Evolutionary conservation across 768 basidiomycete genomes (phyloP).

Genomic region (Mycena alexandri): DNA sequence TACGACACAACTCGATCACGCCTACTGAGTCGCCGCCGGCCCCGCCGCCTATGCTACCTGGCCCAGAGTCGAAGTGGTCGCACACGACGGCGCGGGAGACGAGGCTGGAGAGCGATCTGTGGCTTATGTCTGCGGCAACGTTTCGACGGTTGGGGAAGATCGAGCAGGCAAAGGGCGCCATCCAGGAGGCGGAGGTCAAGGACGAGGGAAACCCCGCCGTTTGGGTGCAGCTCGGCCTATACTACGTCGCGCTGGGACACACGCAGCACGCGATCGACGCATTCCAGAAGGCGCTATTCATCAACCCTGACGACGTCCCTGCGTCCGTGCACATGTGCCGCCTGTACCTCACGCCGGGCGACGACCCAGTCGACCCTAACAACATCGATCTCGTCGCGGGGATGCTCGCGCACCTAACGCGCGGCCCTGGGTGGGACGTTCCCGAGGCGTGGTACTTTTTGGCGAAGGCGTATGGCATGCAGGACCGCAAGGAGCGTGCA

Average conservation of each 20-base stretch:
- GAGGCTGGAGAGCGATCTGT: constrained; percentile 84
- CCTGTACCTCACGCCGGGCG: constrained; percentile 68
- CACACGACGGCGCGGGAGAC: constrained; percentile 68
- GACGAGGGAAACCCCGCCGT: constrained; percentile 90
- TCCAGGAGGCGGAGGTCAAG: constrained; percentile 93
- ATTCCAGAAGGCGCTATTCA: constrained; percentile 90
- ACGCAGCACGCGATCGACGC: constrained; percentile 77
- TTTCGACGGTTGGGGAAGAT: constrained; percentile 91
- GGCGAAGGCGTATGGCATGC: constrained; percentile 82
- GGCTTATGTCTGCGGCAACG: constrained; percentile 95
- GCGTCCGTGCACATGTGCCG: constrained; percentile 85
- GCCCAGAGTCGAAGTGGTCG: constrained; percentile 52
- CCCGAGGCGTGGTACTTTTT: constrained; percentile 97
- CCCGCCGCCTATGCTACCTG: constrained; percentile 52
- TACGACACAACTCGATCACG: constrained; percentile 51
- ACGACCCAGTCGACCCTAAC: constrained; percentile 43
- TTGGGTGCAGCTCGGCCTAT: constrained; percentile 78
- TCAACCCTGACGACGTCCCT: constrained; percentile 82
- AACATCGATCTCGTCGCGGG: constrained; percentile 88
- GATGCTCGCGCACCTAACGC: constrained; percentile 80
- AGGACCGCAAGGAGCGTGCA: constrained; percentile 78
- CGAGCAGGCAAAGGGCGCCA: constrained; percentile 90
- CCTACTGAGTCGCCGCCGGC: constrained; percentile 59
- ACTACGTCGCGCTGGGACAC: constrained; percentile 71
- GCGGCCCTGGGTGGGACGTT: constrained; percentile 88